A percentile compares a stretch with the other conserved stretches of the same genome.
Conservation (phyloP, 768 basidiomycete species). For the Boletus rex-veris region DNA sequence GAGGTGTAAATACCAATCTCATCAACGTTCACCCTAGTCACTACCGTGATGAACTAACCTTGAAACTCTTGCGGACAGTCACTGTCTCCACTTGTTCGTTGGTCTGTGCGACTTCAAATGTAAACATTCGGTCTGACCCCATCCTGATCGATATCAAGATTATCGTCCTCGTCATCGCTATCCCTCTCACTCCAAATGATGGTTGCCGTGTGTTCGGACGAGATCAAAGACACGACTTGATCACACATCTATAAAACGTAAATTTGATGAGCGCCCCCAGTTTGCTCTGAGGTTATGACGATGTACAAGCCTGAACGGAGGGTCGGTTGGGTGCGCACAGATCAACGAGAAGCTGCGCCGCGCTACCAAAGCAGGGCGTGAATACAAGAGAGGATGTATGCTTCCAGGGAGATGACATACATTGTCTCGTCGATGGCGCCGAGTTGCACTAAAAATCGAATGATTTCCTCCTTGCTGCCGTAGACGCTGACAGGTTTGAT, state of each 20-base stretch:
- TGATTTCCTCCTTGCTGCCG: slow-evolving; percentile 50
- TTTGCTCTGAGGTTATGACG: too few species aligned
- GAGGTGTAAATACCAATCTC: background rate
- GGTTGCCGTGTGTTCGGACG: too few species aligned
- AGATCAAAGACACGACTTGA: too few species aligned
- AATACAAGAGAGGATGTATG: background rate
- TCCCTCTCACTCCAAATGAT: too few species aligned
- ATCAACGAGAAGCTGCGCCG: too few species aligned
- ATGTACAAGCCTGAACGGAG: too few species aligned
- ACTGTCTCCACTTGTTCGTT: slow-evolving; percentile 54
- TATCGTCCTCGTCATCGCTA: slow-evolving; percentile 20
- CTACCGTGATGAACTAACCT: slow-evolving; percentile 26
- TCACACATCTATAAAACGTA: too few species aligned
- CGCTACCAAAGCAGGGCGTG: too few species aligned
- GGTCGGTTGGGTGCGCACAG: too few species aligned
- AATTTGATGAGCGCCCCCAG: too few species aligned
- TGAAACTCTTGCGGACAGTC: slow-evolving; percentile 41
- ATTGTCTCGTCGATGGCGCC: slow-evolving; percentile 35
- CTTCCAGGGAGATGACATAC: slow-evolving; percentile 31
- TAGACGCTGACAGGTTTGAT: slow-evolving; percentile 57
- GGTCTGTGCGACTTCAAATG: slow-evolving; percentile 52
- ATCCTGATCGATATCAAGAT: slow-evolving; percentile 31
- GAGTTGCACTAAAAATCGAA: slow-evolving; percentile 39
- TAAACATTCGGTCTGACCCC: slow-evolving; percentile 46
- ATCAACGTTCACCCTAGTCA: background rate